Evolutionary conservation across 768 basidiomycete genomes (phyloP).

Genomic region (Mycena rebaudengoi): DNA sequence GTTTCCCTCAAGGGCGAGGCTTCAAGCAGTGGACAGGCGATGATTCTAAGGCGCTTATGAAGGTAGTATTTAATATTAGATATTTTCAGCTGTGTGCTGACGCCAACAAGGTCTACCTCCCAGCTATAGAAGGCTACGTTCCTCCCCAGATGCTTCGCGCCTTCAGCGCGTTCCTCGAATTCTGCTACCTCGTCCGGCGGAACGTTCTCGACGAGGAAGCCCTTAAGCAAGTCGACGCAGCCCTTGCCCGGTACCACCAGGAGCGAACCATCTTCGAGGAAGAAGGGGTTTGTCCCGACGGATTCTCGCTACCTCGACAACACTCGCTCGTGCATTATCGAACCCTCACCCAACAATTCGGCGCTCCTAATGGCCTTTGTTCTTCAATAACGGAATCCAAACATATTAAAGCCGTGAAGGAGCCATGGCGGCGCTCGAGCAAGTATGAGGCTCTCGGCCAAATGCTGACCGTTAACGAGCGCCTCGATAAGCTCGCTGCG

Average conservation of each 20-base stretch:
- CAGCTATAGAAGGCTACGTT: slow-evolving; percentile 20
- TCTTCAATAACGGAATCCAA: too few relatives aligned
- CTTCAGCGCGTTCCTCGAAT: slow-evolving; percentile 34
- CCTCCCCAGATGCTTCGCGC: slow-evolving; percentile 28
- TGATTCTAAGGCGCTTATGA: not conserved
- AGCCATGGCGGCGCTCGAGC: too few relatives aligned
- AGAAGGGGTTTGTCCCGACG: too few relatives aligned
- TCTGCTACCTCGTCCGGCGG: slow-evolving; percentile 40
- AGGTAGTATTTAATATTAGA: not conserved
- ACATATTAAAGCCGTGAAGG: too few relatives aligned
- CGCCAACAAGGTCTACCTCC: not conserved
- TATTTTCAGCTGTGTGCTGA: not conserved
- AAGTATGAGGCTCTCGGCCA: too few relatives aligned
- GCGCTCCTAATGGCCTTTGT: too few relatives aligned
- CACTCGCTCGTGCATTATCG: too few relatives aligned
- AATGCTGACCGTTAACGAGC: too few relatives aligned
- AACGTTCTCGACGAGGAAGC: slow-evolving; percentile 18
- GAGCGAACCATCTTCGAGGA: slow-evolving; percentile 29
- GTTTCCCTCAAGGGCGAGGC: too few relatives aligned
- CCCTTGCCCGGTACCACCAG: slow-evolving; percentile 30
- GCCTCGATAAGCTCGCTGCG: too few relatives aligned
- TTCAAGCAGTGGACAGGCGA: not conserved
- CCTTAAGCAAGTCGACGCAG: slow-evolving; percentile 25
- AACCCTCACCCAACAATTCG: too few relatives aligned
- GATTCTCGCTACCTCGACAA: too few relatives aligned